Evolutionary conservation across 768 basidiomycete species (phyloP).

Genomic region (Phaffia australis): DNA sequence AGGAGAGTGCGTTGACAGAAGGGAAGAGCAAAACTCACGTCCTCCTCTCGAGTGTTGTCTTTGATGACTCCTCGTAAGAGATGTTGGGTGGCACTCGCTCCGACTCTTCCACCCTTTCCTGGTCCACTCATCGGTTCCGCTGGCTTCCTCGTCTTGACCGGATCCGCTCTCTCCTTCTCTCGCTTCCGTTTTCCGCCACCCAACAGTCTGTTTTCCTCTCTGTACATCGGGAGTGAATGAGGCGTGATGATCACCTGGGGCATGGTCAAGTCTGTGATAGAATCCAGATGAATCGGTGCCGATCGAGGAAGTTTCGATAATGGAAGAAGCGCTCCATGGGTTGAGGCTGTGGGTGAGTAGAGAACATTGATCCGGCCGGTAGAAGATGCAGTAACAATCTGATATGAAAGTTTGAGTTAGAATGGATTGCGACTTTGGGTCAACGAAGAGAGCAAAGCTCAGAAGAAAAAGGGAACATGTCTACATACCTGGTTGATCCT

Average conservation of each 20-base stretch:
- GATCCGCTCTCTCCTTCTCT: slow-evolving; percentile 78
- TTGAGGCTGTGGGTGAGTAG: slow-evolving; percentile 80
- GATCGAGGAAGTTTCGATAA: slow-evolving; percentile 75
- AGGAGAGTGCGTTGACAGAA: not conserved
- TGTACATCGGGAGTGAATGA: slow-evolving; percentile 83
- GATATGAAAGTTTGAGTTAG: slow-evolving; percentile 5
- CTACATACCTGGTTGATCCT: slow-evolving; percentile 85
- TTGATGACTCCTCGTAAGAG: slow-evolving; percentile 89
- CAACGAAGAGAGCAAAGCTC: not conserved
- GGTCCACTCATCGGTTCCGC: slow-evolving; percentile 87
- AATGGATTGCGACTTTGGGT: not conserved
- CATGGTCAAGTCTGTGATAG: slow-evolving; percentile 51
- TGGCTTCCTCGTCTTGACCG: slow-evolving; percentile 81
- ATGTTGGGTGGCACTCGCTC: slow-evolving; percentile 93
- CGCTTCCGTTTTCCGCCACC: slow-evolving; percentile 61
- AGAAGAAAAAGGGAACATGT: not conserved
- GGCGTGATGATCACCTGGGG: slow-evolving; percentile 85
- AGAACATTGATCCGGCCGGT: slow-evolving; percentile 79
- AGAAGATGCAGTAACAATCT: slow-evolving; percentile 82
- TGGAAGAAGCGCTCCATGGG: slow-evolving; percentile 83
- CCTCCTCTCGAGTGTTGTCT: slow-evolving; percentile 81
- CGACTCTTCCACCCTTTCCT: slow-evolving; percentile 85
- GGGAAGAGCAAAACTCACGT: slow-evolving; percentile 55
- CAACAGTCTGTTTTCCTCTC: slow-evolving; percentile 54
- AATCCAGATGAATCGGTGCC: slow-evolving; percentile 64